phyloP scores from a whole-genome alignment of 2,329 filamentous ascomycete species.

The Aspergillus brasiliensis region DNA sequence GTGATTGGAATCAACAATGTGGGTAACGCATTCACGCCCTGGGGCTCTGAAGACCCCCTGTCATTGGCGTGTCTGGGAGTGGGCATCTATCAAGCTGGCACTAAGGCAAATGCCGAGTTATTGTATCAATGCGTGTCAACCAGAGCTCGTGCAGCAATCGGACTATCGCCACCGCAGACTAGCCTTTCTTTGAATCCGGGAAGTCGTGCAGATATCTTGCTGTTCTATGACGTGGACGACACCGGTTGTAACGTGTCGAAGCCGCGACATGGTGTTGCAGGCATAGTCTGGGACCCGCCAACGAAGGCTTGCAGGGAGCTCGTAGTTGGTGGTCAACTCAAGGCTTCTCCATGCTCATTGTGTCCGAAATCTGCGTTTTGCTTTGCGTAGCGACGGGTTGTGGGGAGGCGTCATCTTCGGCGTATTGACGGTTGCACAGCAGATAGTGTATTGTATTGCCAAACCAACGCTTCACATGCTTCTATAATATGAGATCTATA shows the following conservation, averaged over 20 bases:
- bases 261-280: slow-evolving; percentile 34
- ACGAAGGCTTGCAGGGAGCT: slow-evolving; percentile 29
- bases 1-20: slow-evolving; percentile 71
- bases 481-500: background rate
- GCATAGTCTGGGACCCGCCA: slow-evolving; percentile 44
- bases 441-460: background rate
- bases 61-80: slow-evolving; percentile 64
- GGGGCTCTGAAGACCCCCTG: slow-evolving; percentile 68
- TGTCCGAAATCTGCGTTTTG: slow-evolving; percentile 2
- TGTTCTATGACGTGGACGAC: slow-evolving; percentile 33
- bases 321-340: slow-evolving; percentile 24
- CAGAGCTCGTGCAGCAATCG: slow-evolving; percentile 43
- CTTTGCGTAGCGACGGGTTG: slow-evolving; percentile 6
- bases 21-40: slow-evolving; percentile 73
- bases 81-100: slow-evolving; percentile 69
- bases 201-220: slow-evolving; percentile 23
- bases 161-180: slow-evolving; percentile 17
- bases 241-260: slow-evolving; percentile 31
- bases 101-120: slow-evolving; percentile 58
- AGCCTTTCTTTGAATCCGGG: slow-evolving; percentile 16
- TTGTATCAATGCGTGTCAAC: slow-evolving; percentile 59
- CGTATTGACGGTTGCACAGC: background rate
- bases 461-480: background rate
- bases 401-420: background rate
- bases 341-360: slow-evolving; percentile 8